A percentile compares a stretch with the other conserved stretches of the same genome.
Conservation (phyloP, 805 yeast genomes). For the Saccharomyces kudriavzevii region DNA sequence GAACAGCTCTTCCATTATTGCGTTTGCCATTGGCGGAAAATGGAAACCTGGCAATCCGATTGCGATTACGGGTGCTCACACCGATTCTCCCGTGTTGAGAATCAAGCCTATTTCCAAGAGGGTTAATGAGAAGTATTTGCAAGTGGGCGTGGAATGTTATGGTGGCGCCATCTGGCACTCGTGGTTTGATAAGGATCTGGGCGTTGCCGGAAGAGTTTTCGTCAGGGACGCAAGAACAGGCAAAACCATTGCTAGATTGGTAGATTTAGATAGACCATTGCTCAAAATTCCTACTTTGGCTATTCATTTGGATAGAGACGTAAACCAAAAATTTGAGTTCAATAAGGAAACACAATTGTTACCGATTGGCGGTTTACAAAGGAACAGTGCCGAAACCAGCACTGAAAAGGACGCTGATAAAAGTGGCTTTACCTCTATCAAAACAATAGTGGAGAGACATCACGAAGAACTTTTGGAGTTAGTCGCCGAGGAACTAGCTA, state of each 20-base stretch:
- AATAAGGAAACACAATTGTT: constrained; percentile 79
- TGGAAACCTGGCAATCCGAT: constrained; percentile 75
- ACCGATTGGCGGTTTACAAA: constrained; percentile 69
- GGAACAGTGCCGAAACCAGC: constrained; percentile 31
- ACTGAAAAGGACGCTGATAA: constrained; percentile 37
- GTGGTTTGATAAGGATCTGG: constrained; percentile 92
- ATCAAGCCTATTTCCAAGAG: constrained; percentile 80
- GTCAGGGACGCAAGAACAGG: constrained; percentile 43
- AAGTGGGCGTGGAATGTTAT: constrained; percentile 87
- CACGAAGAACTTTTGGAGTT: constrained; percentile 59
- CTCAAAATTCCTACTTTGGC: constrained; percentile 92
- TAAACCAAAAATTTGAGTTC: constrained; percentile 72
- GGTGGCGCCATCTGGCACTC: constrained; percentile 97
- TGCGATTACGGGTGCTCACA: constrained; percentile 90
- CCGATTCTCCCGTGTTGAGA: constrained; percentile 86
- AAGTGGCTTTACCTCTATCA: constrained; percentile 54
- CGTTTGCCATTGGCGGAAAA: constrained; percentile 70
- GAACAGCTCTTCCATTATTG: constrained; percentile 81
- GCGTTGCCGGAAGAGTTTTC: constrained; percentile 86
- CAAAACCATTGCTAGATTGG: constrained; percentile 52
- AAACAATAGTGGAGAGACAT: constrained; percentile 65
- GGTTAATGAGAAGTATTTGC: constrained; percentile 65
- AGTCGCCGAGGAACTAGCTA: constrained; percentile 57
- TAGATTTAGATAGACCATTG: constrained; percentile 75
- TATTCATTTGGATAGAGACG: constrained; percentile 77